These are phyloP conservation scores for Plenodomus lindquistii DNA, from an alignment of 2,329 filamentous ascomycete genomes.

Conservation along the genomic window DNA sequence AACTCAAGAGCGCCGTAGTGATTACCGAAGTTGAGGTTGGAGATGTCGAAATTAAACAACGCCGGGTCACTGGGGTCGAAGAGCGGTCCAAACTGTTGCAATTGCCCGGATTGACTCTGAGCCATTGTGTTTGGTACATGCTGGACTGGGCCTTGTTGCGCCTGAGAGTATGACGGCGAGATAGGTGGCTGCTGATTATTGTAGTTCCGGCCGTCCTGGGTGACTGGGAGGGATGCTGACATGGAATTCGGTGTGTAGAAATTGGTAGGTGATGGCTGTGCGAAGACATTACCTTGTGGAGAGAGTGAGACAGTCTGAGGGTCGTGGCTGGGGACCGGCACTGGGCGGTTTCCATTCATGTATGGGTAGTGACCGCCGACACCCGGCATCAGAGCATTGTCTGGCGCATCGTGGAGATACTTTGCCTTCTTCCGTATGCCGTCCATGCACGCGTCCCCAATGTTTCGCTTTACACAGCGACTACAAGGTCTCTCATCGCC, in stretches of 20 bases:
- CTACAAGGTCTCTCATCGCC: constrained; percentile 94
- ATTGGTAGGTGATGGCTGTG: constrained; percentile 39
- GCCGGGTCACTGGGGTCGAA: constrained; percentile 93
- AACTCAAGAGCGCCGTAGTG: constrained; percentile 96
- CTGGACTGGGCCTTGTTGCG: constrained; percentile 51
- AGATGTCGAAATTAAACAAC: constrained; percentile 93
- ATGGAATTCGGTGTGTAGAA: constrained; percentile 48
- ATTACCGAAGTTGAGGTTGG: constrained; percentile 92
- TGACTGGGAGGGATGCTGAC: constrained; percentile 47
- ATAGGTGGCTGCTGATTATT: constrained; percentile 72
- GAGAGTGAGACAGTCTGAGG: constrained; percentile 27
- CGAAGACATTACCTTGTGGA: constrained; percentile 51
- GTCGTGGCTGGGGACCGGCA: constrained; percentile 33
- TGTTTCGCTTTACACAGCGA: constrained; percentile 88
- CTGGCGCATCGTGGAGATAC: constrained; percentile 94
- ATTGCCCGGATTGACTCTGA: constrained; percentile 43
- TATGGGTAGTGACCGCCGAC: constrained; percentile 70
- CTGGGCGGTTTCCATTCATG: constrained; percentile 54
- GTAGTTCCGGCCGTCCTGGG: constrained; percentile 57
- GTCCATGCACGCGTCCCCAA: constrained; percentile 91
- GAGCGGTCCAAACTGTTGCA: constrained; percentile 59
- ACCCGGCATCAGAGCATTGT: constrained; percentile 86
- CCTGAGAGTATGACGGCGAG: constrained; percentile 71
- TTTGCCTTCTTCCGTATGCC: constrained; percentile 98
- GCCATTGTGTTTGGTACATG: constrained; percentile 53